Percentiles rank a stretch among this genome's conserved stretches.
Conservation (phyloP, 371 early-diverging fungal genomes). For the Conidiobolus incongruus region DNA sequence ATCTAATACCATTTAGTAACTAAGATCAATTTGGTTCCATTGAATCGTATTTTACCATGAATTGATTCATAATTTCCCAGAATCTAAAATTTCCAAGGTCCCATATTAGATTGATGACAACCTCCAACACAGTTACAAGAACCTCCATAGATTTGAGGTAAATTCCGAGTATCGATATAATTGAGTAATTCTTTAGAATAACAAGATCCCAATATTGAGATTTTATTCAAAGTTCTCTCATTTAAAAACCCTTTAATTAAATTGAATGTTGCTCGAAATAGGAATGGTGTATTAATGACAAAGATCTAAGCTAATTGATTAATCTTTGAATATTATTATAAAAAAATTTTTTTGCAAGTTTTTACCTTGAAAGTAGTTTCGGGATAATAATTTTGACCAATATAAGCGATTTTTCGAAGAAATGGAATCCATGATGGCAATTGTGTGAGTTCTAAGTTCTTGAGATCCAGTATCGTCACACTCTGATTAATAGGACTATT, state of each 20-base stretch:
- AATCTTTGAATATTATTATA: too few relatives aligned
- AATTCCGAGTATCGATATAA: slow-evolving; percentile 25
- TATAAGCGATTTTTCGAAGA: slow-evolving; percentile 29
- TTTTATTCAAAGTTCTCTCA: slow-evolving; percentile 43
- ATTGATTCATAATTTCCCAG: too few relatives aligned
- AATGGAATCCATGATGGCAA: slow-evolving; percentile 25
- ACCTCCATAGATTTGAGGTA: slow-evolving; percentile 34
- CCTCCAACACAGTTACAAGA: slow-evolving; percentile 24
- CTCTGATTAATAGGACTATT: slow-evolving; percentile 31
- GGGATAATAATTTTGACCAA: slow-evolving; percentile 58
- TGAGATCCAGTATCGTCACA: slow-evolving; percentile 46
- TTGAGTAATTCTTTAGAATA: slow-evolving; percentile 26
- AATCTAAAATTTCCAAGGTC: too few relatives aligned
- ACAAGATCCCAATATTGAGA: slow-evolving; percentile 23
- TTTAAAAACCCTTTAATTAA: slow-evolving; percentile 42
- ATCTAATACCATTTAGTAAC: too few relatives aligned
- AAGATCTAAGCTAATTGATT: too few relatives aligned
- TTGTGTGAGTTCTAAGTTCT: slow-evolving; percentile 29
- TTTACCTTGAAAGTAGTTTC: slow-evolving; percentile 29
- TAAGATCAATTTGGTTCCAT: too few relatives aligned
- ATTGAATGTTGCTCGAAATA: slow-evolving; percentile 42
- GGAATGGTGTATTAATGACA: slow-evolving; percentile 46
- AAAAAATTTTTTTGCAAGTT: too few relatives aligned
- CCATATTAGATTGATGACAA: slow-evolving; percentile 18
- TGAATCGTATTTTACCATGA: too few relatives aligned